A percentile compares a stretch with the other conserved stretches of the same genome.
Evolutionary conservation across 208 protist genomes (phyloP).

Genomic region (Sergeia podlipaevii): DNA sequence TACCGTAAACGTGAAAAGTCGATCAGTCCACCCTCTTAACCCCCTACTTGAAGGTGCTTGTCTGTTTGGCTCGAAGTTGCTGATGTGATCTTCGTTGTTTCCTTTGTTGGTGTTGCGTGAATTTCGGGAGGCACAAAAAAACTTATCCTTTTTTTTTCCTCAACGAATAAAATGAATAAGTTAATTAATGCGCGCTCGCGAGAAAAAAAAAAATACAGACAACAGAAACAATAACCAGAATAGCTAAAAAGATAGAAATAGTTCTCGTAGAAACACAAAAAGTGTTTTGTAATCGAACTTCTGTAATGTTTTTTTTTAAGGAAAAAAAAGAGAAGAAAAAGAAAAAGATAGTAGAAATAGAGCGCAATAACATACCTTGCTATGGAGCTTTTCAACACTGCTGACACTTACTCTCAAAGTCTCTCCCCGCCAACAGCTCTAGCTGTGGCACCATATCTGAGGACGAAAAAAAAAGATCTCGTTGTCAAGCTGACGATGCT

Average conservation of each 20-base stretch:
- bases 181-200: not conserved
- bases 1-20: too few species aligned
- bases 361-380: too few species aligned
- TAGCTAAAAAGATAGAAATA: not conserved
- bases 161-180: not conserved
- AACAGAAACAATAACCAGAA: not conserved
- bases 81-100: slow-evolving; percentile 1
- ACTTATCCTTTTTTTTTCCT: slow-evolving; percentile 5
- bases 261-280: not conserved
- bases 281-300: not conserved
- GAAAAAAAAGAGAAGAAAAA: slow-evolving; percentile 1
- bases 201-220: not conserved
- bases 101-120: not conserved
- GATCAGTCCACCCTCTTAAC: too few species aligned
- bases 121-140: not conserved
- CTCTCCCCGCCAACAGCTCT: too few species aligned
- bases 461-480: too few species aligned
- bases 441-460: too few species aligned
- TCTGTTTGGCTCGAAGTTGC: too few species aligned
- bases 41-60: too few species aligned
- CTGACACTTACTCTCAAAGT: too few species aligned
- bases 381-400: too few species aligned
- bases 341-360: not conserved
- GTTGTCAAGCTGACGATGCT: too few species aligned
- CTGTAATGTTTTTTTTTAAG: slow-evolving; percentile 1